Evolutionary conservation across 73 alveolate genomes (phyloP), one percentile per base, ranked within the genome.

Genomic region (Diophrys appendiculata): DNA sequence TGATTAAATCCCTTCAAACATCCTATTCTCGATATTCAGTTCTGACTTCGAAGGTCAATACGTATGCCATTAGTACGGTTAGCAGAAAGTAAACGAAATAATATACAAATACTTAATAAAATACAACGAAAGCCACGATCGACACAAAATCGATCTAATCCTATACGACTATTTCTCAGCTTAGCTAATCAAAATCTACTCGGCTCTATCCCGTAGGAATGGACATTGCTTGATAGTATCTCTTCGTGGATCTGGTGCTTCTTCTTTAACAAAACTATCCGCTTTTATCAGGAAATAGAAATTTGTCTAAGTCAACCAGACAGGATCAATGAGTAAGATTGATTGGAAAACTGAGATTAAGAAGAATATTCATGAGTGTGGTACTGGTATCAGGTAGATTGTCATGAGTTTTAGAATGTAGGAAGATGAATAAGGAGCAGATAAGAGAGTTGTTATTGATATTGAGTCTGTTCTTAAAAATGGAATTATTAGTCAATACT

Each of bases 151-250:
- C 18, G 82, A 88, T 23, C 71, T 90, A 26, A 82, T 88, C 1
- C 77, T 90, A 28, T 90, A 88, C 76, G 82, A 88, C 55, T 52
- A 55, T 65, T 93, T 94, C 5, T 76, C 80, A 14, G 53, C 69
- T 26, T 92, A 90, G 54, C 73, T 88, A 0, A 26, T 88, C 14
- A 80, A 91, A 53, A 90, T 90, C 28, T 68, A 78, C 22, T 73
- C 95, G 78, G 87, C 85, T 18, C 52, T 88, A 28, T 28, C 78
- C 25, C 35, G 69, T 29, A 68, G 88, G 3, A 72, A 54, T 68
- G 96, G 94, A 25, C 91, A 90, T 71, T 69, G 74, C 43, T 55
- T 90, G 13, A 52, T 90, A n/a, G 56, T 90, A 0, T 95, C 95
- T 29, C 67, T 88, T 18, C 69, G 78, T 24, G 94, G 94, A 23